Base-by-base conservation (phyloP, 257 asterid species). In the Craterostigma plantagineum region DNA sequence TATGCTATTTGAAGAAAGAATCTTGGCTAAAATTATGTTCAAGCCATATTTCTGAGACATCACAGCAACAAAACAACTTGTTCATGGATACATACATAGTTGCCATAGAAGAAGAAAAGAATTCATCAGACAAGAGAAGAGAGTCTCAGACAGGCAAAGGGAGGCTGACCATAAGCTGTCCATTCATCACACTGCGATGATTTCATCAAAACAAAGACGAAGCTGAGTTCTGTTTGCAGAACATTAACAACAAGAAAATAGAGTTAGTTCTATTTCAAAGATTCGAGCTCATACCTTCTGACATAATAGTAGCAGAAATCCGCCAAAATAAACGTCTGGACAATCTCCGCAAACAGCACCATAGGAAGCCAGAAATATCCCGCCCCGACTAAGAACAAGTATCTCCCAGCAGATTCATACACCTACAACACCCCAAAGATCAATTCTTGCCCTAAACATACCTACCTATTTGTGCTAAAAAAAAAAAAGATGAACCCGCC, bases 291-390 rank as follows among this genome's bases (percentile, higher is more conserved):
- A n/a, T 43, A 87, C 95, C 98, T 87, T 64, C 76, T 79, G 52
- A 82, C 55, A 56, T 87, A 87, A 48, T 82, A 87, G 56, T 82
- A 87, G 57, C 93, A 82, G 57, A 87, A 82, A 68, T 87, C 95
- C 0, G 95, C 95, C 35, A 82, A 63, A 62, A 87, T 87, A 61
- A 82, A 79, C 11, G 98, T 82, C 62, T 87, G 98, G 44, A 87
- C 79, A 18, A 60, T 44, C 60, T 87, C 98, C 3, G 93, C 39
- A n/a, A 82, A 30, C 41, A 82, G 67, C 35, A 76, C 70, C 66
- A 64, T 51, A 3, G 81, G 92, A 48, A 73, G 55, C 98, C 98
- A 87, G 17, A 69, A 4, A 45, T 81, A 76, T 33, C 90, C 84
- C 0, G 67, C 59, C 38, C 86, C 87, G 42, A 71, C 55, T 57